A percentile compares a stretch with the other conserved stretches of the same genome.
Evolutionary conservation across 768 basidiomycete species (phyloP).

Genomic region (Ephemerocybe angulata): DNA sequence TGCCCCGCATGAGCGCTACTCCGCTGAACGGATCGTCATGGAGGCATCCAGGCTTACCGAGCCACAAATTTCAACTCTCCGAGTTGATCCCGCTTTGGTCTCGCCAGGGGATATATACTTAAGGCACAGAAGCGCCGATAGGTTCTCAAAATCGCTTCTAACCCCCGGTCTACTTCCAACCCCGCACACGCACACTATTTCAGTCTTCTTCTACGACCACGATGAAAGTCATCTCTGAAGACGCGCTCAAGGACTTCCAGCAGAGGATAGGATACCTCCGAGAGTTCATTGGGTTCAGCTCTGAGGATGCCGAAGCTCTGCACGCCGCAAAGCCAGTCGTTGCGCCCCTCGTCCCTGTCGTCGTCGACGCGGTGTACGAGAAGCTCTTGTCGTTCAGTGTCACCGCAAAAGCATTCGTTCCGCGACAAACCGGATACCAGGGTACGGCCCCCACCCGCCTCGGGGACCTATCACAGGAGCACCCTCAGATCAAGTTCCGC

Average conservation of each 20-base stretch:
- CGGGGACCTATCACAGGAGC: conserved; percentile 37
- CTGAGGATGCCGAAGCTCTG: conserved; percentile 38
- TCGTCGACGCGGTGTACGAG: conserved; percentile 44
- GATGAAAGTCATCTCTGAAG: conserved; percentile 6
- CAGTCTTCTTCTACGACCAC: too few species aligned
- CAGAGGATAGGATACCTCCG: conserved; percentile 41
- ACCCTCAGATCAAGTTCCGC: conserved; percentile 46
- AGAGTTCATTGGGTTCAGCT: conserved; percentile 42
- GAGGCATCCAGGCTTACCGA: not conserved
- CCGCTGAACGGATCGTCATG: too few species aligned
- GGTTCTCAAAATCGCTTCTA: too few species aligned
- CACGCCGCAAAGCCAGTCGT: conserved; percentile 39
- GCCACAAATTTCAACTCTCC: not conserved
- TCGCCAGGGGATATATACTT: not conserved
- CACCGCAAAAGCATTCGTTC: conserved; percentile 36
- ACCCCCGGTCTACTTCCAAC: too few species aligned
- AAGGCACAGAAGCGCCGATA: not conserved
- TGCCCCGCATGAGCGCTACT: not conserved
- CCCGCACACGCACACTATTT: too few species aligned
- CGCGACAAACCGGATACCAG: conserved; percentile 37
- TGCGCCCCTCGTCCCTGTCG: conserved; percentile 37
- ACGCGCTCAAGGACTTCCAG: conserved; percentile 20
- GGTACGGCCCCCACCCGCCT: conserved; percentile 35
- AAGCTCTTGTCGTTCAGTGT: conserved; percentile 43
- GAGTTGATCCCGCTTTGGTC: not conserved